Base-by-base conservation (phyloP, 768 basidiomycete genomes). In the Boletales sp. region DNA sequence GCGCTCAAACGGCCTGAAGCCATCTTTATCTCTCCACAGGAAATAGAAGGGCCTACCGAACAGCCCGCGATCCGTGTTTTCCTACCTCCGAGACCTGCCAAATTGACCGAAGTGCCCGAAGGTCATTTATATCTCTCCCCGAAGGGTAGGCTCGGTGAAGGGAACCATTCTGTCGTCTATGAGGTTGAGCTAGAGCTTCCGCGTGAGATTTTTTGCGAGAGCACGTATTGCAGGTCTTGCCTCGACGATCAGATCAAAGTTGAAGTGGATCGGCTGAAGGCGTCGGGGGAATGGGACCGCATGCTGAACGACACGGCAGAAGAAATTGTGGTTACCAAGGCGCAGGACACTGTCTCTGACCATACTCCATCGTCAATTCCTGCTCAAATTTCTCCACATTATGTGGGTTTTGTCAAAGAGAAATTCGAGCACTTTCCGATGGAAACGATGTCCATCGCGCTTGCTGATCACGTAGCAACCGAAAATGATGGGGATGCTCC, bases 131-230 rank as follows among this genome's bases (percentile, higher is more conserved):
- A 80, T 47, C 55, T 83, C 48, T 69, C 71, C 3, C 69, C 72
- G 0, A 37, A 39, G 2, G 54, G 70, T 24, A 40, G 17, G 17
- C 53, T 73, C 7, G 82, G 81, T 1, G 2, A 8, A 2, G 81
- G 83, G 0, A 56, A 78, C 58, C 82, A 84, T 54, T 83, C 82
- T 0, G 44, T 60, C 32, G 76, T 80, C 1, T 75, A 78, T 48
- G 55, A 66, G 40, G 80, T 74, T 6, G 75, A 79, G 42, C 73
- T 75, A 61, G 77, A 78, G 35, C 60, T 83, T 11, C 80, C 81
- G 6, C 69, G 73, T 6, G 58, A 67, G 18, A 19, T 72, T 14
- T 62, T 79, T 5, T 60, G 73, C 11, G 62, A 66, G 1, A 66
- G 67, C 17, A 50, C 62, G 1, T 52, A 76, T 11, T 79, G 78